Evolutionary conservation across 352 stramenopile genomes (phyloP).

Genomic region (Thraustochytrium striatum): DNA sequence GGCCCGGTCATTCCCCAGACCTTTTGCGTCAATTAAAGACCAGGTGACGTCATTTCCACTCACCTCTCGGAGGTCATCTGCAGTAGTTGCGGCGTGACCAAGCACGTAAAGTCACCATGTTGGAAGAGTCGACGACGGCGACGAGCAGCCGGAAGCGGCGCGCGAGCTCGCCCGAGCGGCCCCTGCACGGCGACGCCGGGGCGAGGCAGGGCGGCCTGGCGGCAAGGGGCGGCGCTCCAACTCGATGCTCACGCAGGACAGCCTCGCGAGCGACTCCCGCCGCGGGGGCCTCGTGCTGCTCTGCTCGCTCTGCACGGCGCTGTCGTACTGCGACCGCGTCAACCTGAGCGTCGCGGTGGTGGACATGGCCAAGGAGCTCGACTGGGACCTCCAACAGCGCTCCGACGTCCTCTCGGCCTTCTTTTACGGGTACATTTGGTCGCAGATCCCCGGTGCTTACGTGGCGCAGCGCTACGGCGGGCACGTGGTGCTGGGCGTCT

Average conservation of each 20-base stretch:
- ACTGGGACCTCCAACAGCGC: slow-evolving; percentile 31
- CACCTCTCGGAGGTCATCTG: not conserved
- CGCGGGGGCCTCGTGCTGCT: slow-evolving; percentile 45
- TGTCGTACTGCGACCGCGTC: slow-evolving; percentile 46
- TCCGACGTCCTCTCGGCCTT: slow-evolving; percentile 24
- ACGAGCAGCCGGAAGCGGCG: not conserved
- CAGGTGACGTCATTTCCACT: not conserved
- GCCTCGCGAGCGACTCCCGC: too few relatives aligned
- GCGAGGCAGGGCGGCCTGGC: not conserved
- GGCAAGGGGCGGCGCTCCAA: too few relatives aligned
- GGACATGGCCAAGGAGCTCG: slow-evolving; percentile 46
- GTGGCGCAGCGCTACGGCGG: slow-evolving; percentile 29
- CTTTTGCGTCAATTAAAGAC: not conserved
- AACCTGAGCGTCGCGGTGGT: slow-evolving; percentile 49
- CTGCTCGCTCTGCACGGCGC: slow-evolving; percentile 32
- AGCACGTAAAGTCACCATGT: too few relatives aligned
- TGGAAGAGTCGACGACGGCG: not conserved
- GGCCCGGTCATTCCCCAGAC: not conserved
- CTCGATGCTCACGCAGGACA: too few relatives aligned
- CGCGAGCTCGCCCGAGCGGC: not conserved
- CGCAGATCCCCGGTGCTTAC: slow-evolving; percentile 42
- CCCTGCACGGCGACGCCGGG: too few relatives aligned
- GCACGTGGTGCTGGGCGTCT: slow-evolving; percentile 39
- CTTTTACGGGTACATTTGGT: slow-evolving; percentile 48
- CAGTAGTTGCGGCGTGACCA: too few relatives aligned